Percentiles rank a stretch among this genome's conserved stretches.
Evolutionary conservation across 345 rosid genomes (phyloP).

Genomic region (Hibiscus mutabilis): DNA sequence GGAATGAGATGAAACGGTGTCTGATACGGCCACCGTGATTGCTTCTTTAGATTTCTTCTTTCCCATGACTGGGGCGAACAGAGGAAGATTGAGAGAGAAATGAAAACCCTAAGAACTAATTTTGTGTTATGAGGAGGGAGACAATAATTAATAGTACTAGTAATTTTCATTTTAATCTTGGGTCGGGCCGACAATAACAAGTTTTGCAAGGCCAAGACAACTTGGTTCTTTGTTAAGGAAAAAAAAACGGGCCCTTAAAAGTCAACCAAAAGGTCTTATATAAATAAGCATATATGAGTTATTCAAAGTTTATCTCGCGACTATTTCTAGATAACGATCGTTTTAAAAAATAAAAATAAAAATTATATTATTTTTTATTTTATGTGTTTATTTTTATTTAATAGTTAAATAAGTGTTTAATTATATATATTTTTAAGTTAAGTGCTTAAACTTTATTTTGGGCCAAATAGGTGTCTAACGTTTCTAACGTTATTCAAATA

Average conservation of each 20-base stretch:
- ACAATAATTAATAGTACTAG: background rate
- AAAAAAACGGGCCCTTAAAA: background rate
- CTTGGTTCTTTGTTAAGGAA: background rate
- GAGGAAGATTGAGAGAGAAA: background rate
- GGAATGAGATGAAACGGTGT: constrained; percentile 16
- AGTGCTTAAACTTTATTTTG: too few relatives aligned
- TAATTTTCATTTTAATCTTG: background rate
- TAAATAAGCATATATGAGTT: too few relatives aligned
- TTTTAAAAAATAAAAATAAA: too few relatives aligned
- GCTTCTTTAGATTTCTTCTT: constrained; percentile 31
- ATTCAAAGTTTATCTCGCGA: too few relatives aligned
- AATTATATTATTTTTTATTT: too few relatives aligned
- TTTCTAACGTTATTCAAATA: too few relatives aligned
- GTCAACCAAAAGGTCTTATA: too few relatives aligned
- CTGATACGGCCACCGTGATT: constrained; percentile 1
- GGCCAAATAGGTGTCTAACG: too few relatives aligned
- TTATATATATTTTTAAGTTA: too few relatives aligned
- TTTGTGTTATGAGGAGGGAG: background rate
- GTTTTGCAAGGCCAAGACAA: background rate
- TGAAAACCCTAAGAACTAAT: constrained; percentile 6
- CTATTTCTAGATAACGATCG: too few relatives aligned
- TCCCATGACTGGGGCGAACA: constrained; percentile 22
- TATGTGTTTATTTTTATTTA: too few relatives aligned
- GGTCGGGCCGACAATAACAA: background rate
- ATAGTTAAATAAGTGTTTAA: too few relatives aligned